Percentiles rank a stretch among this genome's conserved stretches.
Conservation (phyloP, 2,329 filamentous ascomycete species). For the Myrmaecium sp. region DNA sequence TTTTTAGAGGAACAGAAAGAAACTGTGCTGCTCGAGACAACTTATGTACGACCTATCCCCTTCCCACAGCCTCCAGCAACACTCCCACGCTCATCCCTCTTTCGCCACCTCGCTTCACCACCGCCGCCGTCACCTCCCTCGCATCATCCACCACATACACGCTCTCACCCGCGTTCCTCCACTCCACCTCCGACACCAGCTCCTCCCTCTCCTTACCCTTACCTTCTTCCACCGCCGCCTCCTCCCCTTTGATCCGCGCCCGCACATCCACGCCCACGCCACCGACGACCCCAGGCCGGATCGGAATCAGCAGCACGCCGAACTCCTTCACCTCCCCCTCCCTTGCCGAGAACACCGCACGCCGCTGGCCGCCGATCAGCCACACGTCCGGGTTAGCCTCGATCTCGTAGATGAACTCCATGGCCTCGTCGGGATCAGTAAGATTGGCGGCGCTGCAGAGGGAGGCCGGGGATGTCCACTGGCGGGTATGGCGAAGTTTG, state of each 20-base stretch:
- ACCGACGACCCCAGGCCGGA: conserved; percentile 60
- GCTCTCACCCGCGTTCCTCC: conserved; percentile 59
- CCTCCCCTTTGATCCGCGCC: conserved; percentile 8
- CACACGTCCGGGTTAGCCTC: conserved; percentile 57
- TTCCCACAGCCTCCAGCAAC: too few species aligned
- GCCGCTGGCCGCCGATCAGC: conserved; percentile 69
- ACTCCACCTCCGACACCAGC: conserved; percentile 59
- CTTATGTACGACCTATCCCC: too few species aligned
- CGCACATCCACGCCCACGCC: conserved; percentile 1
- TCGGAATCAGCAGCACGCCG: conserved; percentile 60
- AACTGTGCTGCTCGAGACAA: too few species aligned
- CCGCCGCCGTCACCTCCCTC: conserved; percentile 39
- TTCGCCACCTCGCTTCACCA: too few species aligned
- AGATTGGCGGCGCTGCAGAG: conserved; percentile 13
- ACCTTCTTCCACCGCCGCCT: conserved; percentile 7
- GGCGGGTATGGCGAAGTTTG: conserved; percentile 36
- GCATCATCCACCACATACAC: conserved; percentile 59
- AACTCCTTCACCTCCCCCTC: conserved; percentile 36
- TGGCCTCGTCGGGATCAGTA: conserved; percentile 23
- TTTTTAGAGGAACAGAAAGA: too few species aligned
- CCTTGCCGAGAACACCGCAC: conserved; percentile 52
- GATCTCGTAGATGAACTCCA: conserved; percentile 75
- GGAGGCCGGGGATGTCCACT: conserved; percentile 26
- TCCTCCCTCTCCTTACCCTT: conserved; percentile 9
- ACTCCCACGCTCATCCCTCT: too few species aligned